Evolutionary conservation across 2,329 filamentous ascomycete species (phyloP).

Genomic region (Didymella segeticola): DNA sequence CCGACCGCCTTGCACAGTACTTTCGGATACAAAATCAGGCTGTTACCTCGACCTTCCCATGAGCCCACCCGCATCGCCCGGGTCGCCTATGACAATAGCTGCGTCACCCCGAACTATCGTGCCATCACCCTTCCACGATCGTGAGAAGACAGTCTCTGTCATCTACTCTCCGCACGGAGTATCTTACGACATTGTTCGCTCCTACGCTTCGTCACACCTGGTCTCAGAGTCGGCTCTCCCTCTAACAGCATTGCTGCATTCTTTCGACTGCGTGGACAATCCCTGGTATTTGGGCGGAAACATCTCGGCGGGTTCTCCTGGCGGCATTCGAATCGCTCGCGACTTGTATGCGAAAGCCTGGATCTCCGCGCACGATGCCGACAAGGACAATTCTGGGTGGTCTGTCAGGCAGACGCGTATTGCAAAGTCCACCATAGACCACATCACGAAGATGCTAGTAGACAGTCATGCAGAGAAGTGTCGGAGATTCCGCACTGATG

Average conservation of each 20-base stretch:
- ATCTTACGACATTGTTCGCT: slow-evolving; percentile 59
- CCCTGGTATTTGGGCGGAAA: slow-evolving; percentile 69
- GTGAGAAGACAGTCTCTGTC: slow-evolving; percentile 61
- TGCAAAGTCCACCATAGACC: slow-evolving; percentile 38
- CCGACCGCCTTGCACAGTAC: slow-evolving; percentile 59
- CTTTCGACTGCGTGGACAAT: slow-evolving; percentile 65
- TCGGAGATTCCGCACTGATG: slow-evolving; percentile 21
- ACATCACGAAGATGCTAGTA: slow-evolving; percentile 39
- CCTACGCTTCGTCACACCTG: slow-evolving; percentile 66
- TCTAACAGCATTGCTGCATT: slow-evolving; percentile 69
- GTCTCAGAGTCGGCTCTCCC: slow-evolving; percentile 64
- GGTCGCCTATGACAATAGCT: slow-evolving; percentile 41
- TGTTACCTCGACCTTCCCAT: slow-evolving; percentile 48
- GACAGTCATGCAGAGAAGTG: slow-evolving; percentile 22
- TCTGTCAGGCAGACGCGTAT: slow-evolving; percentile 60
- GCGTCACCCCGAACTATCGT: slow-evolving; percentile 43
- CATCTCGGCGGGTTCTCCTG: slow-evolving; percentile 63
- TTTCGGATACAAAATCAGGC: slow-evolving; percentile 41
- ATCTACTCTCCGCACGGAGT: slow-evolving; percentile 72
- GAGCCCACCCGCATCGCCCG: slow-evolving; percentile 45
- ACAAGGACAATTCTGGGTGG: slow-evolving; percentile 63
- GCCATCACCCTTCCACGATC: slow-evolving; percentile 43
- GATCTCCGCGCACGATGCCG: slow-evolving; percentile 68
- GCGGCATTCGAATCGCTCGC: slow-evolving; percentile 63
- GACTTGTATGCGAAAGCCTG: slow-evolving; percentile 63